Conservation (phyloP, 192 early-diverging fungal species). For the Lunasporangiospora selenospora region DNA sequence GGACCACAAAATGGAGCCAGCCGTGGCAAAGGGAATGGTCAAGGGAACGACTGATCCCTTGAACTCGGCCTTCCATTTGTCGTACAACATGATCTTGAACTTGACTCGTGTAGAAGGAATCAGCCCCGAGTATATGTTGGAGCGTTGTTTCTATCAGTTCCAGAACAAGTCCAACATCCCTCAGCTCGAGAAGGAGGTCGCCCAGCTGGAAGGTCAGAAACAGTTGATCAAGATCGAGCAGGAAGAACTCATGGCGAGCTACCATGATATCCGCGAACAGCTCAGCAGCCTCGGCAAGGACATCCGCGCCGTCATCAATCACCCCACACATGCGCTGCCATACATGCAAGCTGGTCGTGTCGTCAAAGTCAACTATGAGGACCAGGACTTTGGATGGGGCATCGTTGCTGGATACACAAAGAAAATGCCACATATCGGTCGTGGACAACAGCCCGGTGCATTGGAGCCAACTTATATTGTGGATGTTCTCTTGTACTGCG, state of each 20-base stretch:
- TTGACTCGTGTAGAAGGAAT: conserved; percentile 94
- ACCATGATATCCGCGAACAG: conserved; percentile 80
- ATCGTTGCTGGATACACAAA: conserved; percentile 64
- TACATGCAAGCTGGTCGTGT: conserved; percentile 90
- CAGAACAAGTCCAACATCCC: conserved; percentile 89
- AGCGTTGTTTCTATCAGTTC: conserved; percentile 92
- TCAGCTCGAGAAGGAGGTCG: conserved; percentile 69
- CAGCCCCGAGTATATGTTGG: conserved; percentile 91
- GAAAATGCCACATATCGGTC: conserved; percentile 34
- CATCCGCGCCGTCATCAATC: conserved; percentile 76
- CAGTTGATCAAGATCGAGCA: conserved; percentile 66
- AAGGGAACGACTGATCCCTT: conserved; percentile 83
- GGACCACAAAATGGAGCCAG: conserved; percentile 94
- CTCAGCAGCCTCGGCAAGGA: conserved; percentile 69
- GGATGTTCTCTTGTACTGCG: conserved; percentile 87
- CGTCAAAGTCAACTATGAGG: conserved; percentile 62
- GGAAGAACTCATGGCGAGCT: conserved; percentile 73
- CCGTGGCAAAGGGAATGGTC: conserved; percentile 92
- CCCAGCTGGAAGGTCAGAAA: conserved; percentile 58
- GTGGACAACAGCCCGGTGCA: conserved; percentile 12
- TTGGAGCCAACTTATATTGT: conserved; percentile 73
- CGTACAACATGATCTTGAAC: conserved; percentile 97
- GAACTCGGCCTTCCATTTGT: conserved; percentile 94
- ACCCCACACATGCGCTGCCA: conserved; percentile 81
- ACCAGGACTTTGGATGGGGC: conserved; percentile 93